A percentile compares a stretch with the other conserved stretches of the same genome.
phyloP scores from a whole-genome alignment of 192 early-diverging fungal species.

The Dissophora globulifera region DNA sequence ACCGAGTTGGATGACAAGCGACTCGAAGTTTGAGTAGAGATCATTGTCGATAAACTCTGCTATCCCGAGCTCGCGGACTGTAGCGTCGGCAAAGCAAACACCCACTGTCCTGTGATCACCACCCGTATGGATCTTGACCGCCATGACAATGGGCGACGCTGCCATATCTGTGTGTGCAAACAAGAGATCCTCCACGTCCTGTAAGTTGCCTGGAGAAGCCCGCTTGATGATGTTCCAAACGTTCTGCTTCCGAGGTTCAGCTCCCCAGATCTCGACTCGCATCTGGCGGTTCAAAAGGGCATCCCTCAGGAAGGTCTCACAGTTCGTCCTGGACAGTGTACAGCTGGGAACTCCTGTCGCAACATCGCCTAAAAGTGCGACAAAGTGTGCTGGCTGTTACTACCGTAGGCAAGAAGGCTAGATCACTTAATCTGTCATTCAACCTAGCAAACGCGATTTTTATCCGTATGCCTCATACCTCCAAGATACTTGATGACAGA shows the following conservation, averaged over 20 bases:
- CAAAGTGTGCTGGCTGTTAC: no score
- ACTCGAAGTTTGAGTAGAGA: slow-evolving; percentile 93
- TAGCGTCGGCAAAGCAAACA: slow-evolving; percentile 90
- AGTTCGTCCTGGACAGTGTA: slow-evolving; percentile 80
- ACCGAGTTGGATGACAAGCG: slow-evolving; percentile 90
- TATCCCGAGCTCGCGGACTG: slow-evolving; percentile 81
- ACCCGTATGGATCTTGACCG: slow-evolving; percentile 68
- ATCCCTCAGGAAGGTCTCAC: slow-evolving; percentile 83
- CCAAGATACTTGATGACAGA: slow-evolving; percentile 92
- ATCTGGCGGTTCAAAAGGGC: slow-evolving; percentile 78
- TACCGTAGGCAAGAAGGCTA: no score
- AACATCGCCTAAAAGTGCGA: slow-evolving; percentile 53
- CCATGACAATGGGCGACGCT: slow-evolving; percentile 83
- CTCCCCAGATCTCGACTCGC: slow-evolving; percentile 87
- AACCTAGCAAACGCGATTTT: no score
- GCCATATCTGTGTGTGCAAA: slow-evolving; percentile 80
- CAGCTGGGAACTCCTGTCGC: slow-evolving; percentile 76
- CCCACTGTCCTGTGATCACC: slow-evolving; percentile 82
- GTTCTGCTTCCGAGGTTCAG: slow-evolving; percentile 52
- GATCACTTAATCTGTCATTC: no score
- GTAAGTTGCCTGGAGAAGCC: slow-evolving; percentile 96
- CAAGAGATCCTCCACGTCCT: slow-evolving; percentile 90
- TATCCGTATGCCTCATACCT: no score
- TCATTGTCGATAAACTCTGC: slow-evolving; percentile 95
- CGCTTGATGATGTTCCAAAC: slow-evolving; percentile 62